Evolutionary conservation across 345 rosid species (phyloP).

Genomic region (Hirschfeldia incana): DNA sequence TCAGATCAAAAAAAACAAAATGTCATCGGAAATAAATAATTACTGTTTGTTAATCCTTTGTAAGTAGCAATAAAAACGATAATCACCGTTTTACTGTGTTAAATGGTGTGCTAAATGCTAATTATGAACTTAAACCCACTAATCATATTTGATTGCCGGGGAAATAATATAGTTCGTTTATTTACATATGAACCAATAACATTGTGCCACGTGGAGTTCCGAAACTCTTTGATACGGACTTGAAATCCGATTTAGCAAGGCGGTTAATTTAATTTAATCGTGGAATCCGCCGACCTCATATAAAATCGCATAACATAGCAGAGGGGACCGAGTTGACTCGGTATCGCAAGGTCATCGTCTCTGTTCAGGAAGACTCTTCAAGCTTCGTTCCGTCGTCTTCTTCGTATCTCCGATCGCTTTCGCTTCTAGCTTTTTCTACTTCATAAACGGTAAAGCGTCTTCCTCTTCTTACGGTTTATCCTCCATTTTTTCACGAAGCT

Average conservation of each 20-base stretch:
- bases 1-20: not conserved
- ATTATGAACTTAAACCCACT: not conserved
- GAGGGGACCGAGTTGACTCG: constrained; percentile 14
- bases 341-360: constrained; percentile 1
- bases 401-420: not conserved
- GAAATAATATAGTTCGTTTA: not conserved
- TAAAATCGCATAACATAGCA: not conserved
- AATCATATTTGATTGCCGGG: not conserved
- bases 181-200: not conserved
- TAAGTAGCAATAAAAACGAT: not conserved
- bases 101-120: not conserved
- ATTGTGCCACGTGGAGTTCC: not conserved
- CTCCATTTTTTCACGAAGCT: not conserved
- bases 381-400: constrained; percentile 10
- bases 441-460: not conserved
- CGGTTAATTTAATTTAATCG: not conserved
- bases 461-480: not conserved
- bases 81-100: not conserved
- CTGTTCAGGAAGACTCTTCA: not conserved
- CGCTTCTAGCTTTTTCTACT: not conserved
- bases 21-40: not conserved
- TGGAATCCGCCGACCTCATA: constrained; percentile 22
- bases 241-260: not conserved
- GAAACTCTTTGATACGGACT: not conserved
- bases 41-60: not conserved